Conservation (phyloP, 768 basidiomycete genomes). For the Kwoniella pini region DNA sequence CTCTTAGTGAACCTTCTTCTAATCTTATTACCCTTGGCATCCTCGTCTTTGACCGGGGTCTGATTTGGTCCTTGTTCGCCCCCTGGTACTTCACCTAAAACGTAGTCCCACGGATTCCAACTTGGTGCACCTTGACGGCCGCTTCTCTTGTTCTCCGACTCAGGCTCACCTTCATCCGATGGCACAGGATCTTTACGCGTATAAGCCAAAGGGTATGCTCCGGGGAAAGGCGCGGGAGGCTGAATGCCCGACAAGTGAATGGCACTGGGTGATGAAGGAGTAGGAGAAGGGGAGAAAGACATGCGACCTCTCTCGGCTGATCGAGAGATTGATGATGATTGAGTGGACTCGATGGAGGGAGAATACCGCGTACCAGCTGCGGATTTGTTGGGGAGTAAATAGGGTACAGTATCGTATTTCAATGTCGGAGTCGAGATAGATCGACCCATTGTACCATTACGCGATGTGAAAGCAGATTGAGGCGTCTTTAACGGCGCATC, state of each 20-base stretch:
- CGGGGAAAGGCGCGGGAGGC: slow-evolving; percentile 29
- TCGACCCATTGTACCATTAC: slow-evolving; percentile 19
- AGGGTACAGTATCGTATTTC: slow-evolving; percentile 5
- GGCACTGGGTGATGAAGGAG: slow-evolving; percentile 12
- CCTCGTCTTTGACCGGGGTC: slow-evolving; percentile 20
- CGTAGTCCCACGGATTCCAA: slow-evolving; percentile 40
- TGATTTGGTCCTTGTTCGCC: slow-evolving; percentile 13
- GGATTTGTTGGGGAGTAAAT: slow-evolving; percentile 1
- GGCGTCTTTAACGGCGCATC: slow-evolving; percentile 14
- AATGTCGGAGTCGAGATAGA: slow-evolving; percentile 21
- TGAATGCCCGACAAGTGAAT: slow-evolving; percentile 28
- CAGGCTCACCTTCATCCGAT: slow-evolving; percentile 14
- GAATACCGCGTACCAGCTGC: slow-evolving; percentile 11
- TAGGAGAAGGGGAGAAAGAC: slow-evolving; percentile 19
- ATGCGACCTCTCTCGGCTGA: slow-evolving; percentile 5
- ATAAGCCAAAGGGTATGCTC: slow-evolving; percentile 22
- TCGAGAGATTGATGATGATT: slow-evolving; percentile 12
- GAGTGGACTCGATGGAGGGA: slow-evolving; percentile 12
- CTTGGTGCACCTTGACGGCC: slow-evolving; percentile 23
- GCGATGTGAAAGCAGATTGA: slow-evolving; percentile 3
- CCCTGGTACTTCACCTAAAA: slow-evolving; percentile 22
- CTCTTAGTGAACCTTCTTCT: slow-evolving; percentile 29
- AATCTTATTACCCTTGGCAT: slow-evolving; percentile 19
- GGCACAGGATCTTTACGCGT: slow-evolving; percentile 30
- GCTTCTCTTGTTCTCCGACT: slow-evolving; percentile 13